Base-by-base conservation (phyloP, 2,329 filamentous ascomycete species). In the Fusarium globosum region DNA sequence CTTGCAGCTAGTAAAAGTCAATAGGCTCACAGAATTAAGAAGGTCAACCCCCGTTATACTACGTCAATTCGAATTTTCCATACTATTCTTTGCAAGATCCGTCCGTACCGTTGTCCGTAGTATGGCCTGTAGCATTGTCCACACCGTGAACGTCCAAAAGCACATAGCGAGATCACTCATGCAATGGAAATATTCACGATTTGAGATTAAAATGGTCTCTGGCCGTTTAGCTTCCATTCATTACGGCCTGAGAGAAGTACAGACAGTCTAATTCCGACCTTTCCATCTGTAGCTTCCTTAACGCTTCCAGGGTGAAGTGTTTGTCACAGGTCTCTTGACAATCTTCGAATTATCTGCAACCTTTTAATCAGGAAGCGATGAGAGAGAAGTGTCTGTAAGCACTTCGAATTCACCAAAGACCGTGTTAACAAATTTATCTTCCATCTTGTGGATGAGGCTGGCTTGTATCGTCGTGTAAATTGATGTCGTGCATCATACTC, bases 211-310 rank as follows among this genome's bases (percentile, higher is more conserved):
- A 21, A 7, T 41, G 3, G 12, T 21, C 39, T 21, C 9, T 39
- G 12, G 3, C 12, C 8, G 23, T 13, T 20, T 18, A 18, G 6
- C 0, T 46, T 46, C 18, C 7, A 13, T 26, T 48, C 0, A 7
- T 7, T 15, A 21, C 16, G 18, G 23, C 4, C 28, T 14, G 13
- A 46, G 20, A 28, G 20, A 18, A 26, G 10, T 23, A 18, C n/a
- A 43, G 42, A 18, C 42, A 26, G 23, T 43, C 15, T 18, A 9
- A 41, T 4, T 41, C 13, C 21, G 39, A 21, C 13, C 5, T 21
- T 41, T 41, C 20, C 20, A 41, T 21, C 39, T 41, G 5, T 14
- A 41, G 20, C 39, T 21, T 41, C 20, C 21, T 21, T 9, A 41
- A 41, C 8, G n/a, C 4, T 43, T 43, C 18, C 7, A 6, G n/a